phyloP scores from a whole-genome alignment of 129 eudicot genomes.

The Glebionis coronaria region DNA sequence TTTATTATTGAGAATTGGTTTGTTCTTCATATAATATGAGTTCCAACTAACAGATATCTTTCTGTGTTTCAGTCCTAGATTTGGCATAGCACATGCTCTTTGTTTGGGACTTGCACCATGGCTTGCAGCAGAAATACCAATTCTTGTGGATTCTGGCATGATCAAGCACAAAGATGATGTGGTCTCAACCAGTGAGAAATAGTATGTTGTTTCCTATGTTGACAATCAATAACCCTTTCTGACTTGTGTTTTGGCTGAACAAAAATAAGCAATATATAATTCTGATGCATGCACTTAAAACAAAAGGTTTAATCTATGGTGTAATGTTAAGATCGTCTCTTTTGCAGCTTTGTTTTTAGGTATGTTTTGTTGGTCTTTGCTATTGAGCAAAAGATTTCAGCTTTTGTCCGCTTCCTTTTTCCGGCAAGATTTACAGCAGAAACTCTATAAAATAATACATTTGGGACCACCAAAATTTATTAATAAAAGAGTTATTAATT shows the following conservation, averaged over 20 bases:
- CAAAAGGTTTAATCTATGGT: constrained; percentile 13
- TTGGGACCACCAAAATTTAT: too few species aligned
- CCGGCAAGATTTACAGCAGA: too few species aligned
- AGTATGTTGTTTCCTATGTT: constrained; percentile 19
- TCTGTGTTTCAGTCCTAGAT: constrained; percentile 68
- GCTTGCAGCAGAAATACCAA: constrained; percentile 97
- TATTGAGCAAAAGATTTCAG: not conserved
- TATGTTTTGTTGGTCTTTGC: not conserved
- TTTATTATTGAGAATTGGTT: not conserved
- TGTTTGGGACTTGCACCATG: constrained; percentile 99
- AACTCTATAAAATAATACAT: too few species aligned
- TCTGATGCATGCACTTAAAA: constrained; percentile 15
- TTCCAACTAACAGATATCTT: not conserved
- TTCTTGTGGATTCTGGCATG: constrained; percentile 98
- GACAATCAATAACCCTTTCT: not conserved
- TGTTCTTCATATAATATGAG: constrained; percentile 2
- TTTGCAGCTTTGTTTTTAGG: not conserved
- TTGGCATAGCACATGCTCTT: constrained; percentile 97
- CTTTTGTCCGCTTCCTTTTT: not conserved
- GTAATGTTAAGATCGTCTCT: constrained; percentile 11
- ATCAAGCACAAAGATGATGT: constrained; percentile 90
- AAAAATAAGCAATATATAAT: constrained; percentile 25
- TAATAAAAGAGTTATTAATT: too few species aligned
- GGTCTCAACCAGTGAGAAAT: constrained; percentile 61
- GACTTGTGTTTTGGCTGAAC: constrained; percentile 19